A percentile compares a stretch with the other conserved stretches of the same genome.
phyloP scores from a whole-genome alignment of 1,139 yeast species.

The Eremothecium cymbalariae region DNA sequence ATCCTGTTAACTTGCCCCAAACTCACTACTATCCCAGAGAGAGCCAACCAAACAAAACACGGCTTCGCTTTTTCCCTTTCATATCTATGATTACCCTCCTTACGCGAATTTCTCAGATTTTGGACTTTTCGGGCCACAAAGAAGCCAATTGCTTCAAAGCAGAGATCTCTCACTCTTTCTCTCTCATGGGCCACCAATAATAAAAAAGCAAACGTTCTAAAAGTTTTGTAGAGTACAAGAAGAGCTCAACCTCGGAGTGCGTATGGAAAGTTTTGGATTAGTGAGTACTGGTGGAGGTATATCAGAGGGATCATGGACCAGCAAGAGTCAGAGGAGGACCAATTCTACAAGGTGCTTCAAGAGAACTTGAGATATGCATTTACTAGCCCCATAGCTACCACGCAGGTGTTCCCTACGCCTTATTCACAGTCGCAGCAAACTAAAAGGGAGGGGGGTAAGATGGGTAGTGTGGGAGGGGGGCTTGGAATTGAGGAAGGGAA shows the following conservation, averaged over 20 bases:
- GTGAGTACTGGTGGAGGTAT: no score
- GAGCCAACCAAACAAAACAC: no score
- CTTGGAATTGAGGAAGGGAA: conserved; percentile 7
- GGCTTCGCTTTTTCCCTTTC: no score
- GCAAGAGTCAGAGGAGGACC: conserved; percentile 6
- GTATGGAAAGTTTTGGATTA: no score
- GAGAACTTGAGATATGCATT: conserved; percentile 17
- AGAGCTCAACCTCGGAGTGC: no score
- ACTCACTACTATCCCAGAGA: no score
- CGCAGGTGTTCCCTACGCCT: conserved; percentile 30
- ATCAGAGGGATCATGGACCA: conserved; percentile 5
- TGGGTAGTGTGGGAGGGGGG: not conserved
- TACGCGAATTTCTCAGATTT: conserved; percentile 8
- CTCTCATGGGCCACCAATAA: not conserved
- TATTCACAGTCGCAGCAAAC: conserved; percentile 23
- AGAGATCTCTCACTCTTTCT: conserved; percentile 1
- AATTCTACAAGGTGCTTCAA: conserved; percentile 4
- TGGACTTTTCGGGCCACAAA: not conserved
- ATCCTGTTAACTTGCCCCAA: no score
- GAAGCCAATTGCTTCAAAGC: conserved; percentile 1
- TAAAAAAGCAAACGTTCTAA: no score
- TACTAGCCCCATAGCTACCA: conserved; percentile 26
- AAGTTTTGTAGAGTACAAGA: no score
- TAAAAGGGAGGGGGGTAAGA: conserved; percentile 3
- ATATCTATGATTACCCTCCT: conserved; percentile 8